Evolutionary conservation across 2,329 filamentous ascomycete species (phyloP).

Genomic region (Scleromitrula shiraiana): DNA sequence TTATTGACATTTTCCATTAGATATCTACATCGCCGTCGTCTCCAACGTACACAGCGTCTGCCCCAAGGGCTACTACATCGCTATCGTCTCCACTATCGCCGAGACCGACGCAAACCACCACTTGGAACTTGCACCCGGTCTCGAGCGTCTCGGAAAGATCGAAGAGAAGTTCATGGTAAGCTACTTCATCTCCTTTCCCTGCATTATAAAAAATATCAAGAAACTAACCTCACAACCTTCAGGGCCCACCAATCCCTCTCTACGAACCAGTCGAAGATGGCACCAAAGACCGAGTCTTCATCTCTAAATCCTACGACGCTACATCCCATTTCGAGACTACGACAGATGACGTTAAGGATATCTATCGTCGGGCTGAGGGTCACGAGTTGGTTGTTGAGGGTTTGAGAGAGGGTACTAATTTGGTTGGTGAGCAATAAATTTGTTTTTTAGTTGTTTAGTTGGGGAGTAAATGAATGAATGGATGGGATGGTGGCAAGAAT

Average conservation of each 20-base stretch:
- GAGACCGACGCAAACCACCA: conserved; percentile 91
- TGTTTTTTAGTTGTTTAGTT: not conserved
- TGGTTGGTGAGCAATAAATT: conserved; percentile 58
- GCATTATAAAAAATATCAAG: not conserved
- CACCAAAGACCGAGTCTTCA: conserved; percentile 82
- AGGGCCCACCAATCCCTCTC: conserved; percentile 79
- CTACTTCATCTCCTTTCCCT: not conserved
- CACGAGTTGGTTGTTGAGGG: conserved; percentile 62
- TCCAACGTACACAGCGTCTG: conserved; percentile 96
- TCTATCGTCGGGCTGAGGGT: conserved; percentile 70
- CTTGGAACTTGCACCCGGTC: conserved; percentile 83
- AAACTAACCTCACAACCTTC: conserved; percentile 10
- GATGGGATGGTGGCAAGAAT: too few species aligned
- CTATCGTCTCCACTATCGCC: conserved; percentile 95
- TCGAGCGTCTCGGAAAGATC: conserved; percentile 85
- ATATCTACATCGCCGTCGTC: conserved; percentile 95
- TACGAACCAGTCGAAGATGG: conserved; percentile 86
- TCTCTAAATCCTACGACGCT: conserved; percentile 97
- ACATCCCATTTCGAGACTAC: conserved; percentile 95
- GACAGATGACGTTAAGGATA: conserved; percentile 86
- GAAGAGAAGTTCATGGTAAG: conserved; percentile 93
- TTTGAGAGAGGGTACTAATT: conserved; percentile 55
- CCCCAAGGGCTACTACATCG: conserved; percentile 98
- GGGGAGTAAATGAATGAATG: too few species aligned
- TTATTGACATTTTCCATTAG: conserved; percentile 35